phyloP scores from a whole-genome alignment of 345 rosid genomes.

The Limnanthes douglasii region DNA sequence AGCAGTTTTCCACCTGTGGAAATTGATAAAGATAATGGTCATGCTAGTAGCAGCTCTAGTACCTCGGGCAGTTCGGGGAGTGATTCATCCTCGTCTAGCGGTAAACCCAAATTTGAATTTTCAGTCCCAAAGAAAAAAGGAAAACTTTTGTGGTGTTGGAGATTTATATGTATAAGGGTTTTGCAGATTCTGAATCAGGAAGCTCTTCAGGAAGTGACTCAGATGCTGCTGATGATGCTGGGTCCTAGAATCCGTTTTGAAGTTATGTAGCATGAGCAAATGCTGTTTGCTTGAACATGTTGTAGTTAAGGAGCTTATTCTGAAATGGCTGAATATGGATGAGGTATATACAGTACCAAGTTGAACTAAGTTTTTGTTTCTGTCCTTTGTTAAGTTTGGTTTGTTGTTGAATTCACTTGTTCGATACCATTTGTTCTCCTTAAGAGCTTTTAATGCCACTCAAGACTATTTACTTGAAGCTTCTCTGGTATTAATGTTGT shows the following conservation, averaged over 20 bases:
- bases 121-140: neutral
- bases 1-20: slow-evolving; percentile 49
- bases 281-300: neutral
- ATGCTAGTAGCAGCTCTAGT: too few relatives aligned
- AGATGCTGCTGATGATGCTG: slow-evolving; percentile 17
- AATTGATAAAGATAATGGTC: slow-evolving; percentile 42
- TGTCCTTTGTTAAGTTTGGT: too few relatives aligned
- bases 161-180: slow-evolving; percentile 2
- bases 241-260: slow-evolving; percentile 8
- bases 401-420: too few relatives aligned
- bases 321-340: neutral
- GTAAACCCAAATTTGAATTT: slow-evolving; percentile 8
- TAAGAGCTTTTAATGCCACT: neutral
- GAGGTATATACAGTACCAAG: too few relatives aligned
- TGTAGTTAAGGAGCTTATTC: neutral
- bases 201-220: slow-evolving; percentile 27
- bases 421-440: slow-evolving; percentile 1
- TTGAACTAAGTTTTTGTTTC: too few relatives aligned
- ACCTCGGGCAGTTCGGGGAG: slow-evolving; percentile 35
- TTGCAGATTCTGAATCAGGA: slow-evolving; percentile 25
- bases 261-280: neutral
- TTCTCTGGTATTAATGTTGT: slow-evolving; percentile 1
- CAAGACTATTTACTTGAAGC: too few relatives aligned
- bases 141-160: neutral
- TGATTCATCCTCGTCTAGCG: slow-evolving; percentile 46